Evolutionary conservation across 2,329 filamentous ascomycete species (phyloP), one percentile per base, ranked within the genome.

Genomic region (Huntiella decipiens): DNA sequence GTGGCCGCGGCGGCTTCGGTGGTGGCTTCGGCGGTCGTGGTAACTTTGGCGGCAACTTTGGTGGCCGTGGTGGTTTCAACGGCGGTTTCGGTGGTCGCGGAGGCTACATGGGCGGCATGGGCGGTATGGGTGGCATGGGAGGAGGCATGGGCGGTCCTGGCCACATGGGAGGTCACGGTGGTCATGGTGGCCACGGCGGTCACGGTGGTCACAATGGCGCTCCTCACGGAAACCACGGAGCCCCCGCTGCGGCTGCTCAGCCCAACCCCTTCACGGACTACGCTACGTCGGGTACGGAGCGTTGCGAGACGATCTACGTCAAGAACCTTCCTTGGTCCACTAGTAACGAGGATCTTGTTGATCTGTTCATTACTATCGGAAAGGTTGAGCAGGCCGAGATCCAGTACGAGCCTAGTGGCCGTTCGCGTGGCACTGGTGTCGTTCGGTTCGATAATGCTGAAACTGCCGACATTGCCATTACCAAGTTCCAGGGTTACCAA

Each of bases 301-400:
- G 79, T 54, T 78, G 79, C 61, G 74, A 84, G 56, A 76, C 71
- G 45, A 98, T 98, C 61, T 95, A 93, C 58, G 91, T 96, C 53
- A 87, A 88, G 66, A 98, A 98, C 60, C 75, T 98, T 52, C 91
- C 91, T 10, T 98, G 91, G 91, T 96, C 91, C 22, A 98, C 91
- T 12, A 95, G 87, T 67, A 96, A 98, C 58, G 91, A 98, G 52
- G 91, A 98, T 61, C 69, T 98, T 19, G 77, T 96, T 48, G 91
- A 98, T 60, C 73, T 98, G 15, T 98, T 98, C 68, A 87, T 82
- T 13, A 98, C 91, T 8, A 98, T 98, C 57, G 91, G 91, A 52
- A 94, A 94, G 62, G 91, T 98, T 50, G 86, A 95, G 57, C 86
- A 91, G 56, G 91, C 91, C n/a, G 91, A 98, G 65, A 96, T 98